A percentile compares a stretch with the other conserved stretches of the same genome.
Conservation (phyloP, 2,329 filamentous ascomycete species). For the Colletotrichum spinosum region DNA sequence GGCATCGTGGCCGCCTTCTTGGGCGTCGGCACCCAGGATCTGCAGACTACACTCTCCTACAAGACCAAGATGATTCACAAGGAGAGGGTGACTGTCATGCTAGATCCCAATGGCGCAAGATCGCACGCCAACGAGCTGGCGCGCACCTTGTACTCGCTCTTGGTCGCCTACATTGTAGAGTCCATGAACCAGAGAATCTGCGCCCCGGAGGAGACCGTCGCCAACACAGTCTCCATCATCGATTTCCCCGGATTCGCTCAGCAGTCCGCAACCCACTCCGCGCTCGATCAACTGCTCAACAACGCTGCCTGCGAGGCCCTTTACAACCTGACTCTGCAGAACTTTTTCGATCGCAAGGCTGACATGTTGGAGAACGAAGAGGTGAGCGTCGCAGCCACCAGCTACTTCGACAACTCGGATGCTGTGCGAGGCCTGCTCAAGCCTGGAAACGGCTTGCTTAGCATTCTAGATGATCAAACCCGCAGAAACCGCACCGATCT, state of each 20-base stretch:
- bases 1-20: conserved; percentile 92
- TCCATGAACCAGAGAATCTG: conserved; percentile 91
- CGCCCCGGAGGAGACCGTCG: conserved; percentile 86
- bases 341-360: conserved; percentile 94
- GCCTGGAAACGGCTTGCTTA: conserved; percentile 89
- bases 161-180: conserved; percentile 95
- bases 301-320: conserved; percentile 93
- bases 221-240: conserved; percentile 93
- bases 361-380: conserved; percentile 96
- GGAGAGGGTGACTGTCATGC: conserved; percentile 98
- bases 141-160: conserved; percentile 89
- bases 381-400: conserved; percentile 88
- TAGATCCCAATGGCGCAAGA: conserved; percentile 90
- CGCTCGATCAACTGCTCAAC: conserved; percentile 91
- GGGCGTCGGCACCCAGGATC: conserved; percentile 81
- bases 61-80: conserved; percentile 97
- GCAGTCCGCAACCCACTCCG: conserved; percentile 83
- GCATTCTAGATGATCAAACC: conserved; percentile 96
- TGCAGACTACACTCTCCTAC: conserved; percentile 91
- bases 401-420: conserved; percentile 98
- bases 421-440: conserved; percentile 93
- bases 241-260: conserved; percentile 97
- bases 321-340: conserved; percentile 93
- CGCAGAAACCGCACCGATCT: conserved; percentile 88
- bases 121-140: conserved; percentile 95